These are phyloP conservation scores for Candida multigemmis DNA, from an alignment of 805 yeast species.

Conservation along the genomic window DNA sequence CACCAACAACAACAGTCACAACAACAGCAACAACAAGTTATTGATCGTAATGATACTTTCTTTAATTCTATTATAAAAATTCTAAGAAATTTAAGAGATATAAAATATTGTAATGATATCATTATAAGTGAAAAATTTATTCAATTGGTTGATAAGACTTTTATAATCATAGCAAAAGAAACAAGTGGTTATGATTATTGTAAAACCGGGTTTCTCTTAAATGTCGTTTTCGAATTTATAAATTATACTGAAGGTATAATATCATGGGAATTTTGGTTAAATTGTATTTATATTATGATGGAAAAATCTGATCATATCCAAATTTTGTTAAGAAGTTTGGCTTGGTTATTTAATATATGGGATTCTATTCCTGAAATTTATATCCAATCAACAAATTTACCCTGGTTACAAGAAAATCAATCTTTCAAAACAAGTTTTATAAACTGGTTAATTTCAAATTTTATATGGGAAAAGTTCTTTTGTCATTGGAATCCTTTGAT, in stretches of 20 bases:
- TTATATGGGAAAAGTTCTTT: conserved; percentile 48
- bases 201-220: conserved; percentile 30
- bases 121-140: conserved; percentile 1
- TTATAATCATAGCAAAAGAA: conserved; percentile 24
- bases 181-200: conserved; percentile 28
- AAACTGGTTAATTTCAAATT: conserved; percentile 42
- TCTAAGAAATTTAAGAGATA: conserved; percentile 29
- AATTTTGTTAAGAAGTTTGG: conserved; percentile 52
- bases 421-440: conserved; percentile 41
- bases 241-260: conserved; percentile 25
- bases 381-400: conserved; percentile 2
- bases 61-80: conserved; percentile 31
- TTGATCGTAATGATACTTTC: conserved; percentile 22
- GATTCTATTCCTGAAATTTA: conserved; percentile 43
- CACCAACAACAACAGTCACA: conserved; percentile 3
- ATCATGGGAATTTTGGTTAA: conserved; percentile 75
- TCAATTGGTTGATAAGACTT: conserved; percentile 20
- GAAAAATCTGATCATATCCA: conserved; percentile 49
- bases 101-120: conserved; percentile 11
- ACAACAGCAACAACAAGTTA: conserved; percentile 3
- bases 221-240: conserved; percentile 29
- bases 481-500: conserved; percentile 78
- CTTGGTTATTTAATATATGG: conserved; percentile 70
- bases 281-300: conserved; percentile 50
- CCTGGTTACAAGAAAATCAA: conserved; percentile 35